These are phyloP conservation scores for Taiozyma sp. DNA, from an alignment of 1,139 yeast species.

Conservation along the genomic window DNA sequence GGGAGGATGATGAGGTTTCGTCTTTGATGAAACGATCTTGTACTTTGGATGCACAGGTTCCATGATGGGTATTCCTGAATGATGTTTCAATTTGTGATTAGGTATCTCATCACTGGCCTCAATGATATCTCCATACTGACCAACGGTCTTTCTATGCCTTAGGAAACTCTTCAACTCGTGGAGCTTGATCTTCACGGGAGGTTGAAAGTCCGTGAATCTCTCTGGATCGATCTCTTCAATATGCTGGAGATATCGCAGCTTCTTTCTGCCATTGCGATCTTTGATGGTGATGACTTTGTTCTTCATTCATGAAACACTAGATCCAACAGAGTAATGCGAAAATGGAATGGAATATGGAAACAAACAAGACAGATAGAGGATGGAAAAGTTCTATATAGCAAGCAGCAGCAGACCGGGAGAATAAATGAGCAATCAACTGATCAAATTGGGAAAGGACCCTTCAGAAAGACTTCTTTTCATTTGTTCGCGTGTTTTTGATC, in stretches of 20 bases:
- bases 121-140: background rate
- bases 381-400: too few relatives aligned
- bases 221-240: background rate
- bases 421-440: too few relatives aligned
- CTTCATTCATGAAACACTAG: background rate
- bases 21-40: background rate
- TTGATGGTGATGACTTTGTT: background rate
- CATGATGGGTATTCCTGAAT: background rate
- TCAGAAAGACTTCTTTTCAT: too few relatives aligned
- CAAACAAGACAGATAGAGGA: too few relatives aligned
- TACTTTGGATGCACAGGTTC: background rate
- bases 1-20: background rate
- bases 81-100: background rate
- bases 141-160: background rate
- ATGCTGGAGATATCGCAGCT: background rate
- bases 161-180: background rate
- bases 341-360: too few relatives aligned
- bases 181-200: background rate
- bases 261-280: background rate
- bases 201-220: background rate
- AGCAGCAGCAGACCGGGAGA: too few relatives aligned
- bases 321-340: background rate
- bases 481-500: too few relatives aligned
- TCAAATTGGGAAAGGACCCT: too few relatives aligned
- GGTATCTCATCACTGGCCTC: background rate